Evolutionary conservation across 1,139 yeast species (phyloP).

Genomic region (Hyphopichia khmerensis): DNA sequence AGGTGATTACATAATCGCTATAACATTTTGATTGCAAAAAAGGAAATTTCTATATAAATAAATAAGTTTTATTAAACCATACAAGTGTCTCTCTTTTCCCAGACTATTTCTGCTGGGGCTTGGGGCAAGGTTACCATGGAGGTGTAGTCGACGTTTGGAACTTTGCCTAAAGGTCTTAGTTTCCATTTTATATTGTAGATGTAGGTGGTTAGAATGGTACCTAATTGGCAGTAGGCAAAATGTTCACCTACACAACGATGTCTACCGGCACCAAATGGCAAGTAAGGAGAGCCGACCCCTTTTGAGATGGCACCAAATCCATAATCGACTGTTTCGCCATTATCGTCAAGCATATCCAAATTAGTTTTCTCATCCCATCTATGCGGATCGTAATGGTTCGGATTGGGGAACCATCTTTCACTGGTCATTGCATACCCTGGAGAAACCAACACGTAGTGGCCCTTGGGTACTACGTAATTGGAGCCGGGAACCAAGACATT

Average conservation of each 20-base stretch:
- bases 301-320: slow-evolving; percentile 95
- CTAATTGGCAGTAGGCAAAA: slow-evolving; percentile 93
- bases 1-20: too few species aligned
- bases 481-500: slow-evolving; percentile 81
- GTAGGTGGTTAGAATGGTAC: slow-evolving; percentile 75
- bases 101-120: slow-evolving; percentile 73
- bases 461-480: slow-evolving; percentile 78
- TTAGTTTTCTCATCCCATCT: slow-evolving; percentile 73
- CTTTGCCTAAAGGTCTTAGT: slow-evolving; percentile 50
- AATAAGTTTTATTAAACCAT: neutral
- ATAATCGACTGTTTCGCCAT: slow-evolving; percentile 76
- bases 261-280: slow-evolving; percentile 99
- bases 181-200: slow-evolving; percentile 80
- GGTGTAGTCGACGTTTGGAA: slow-evolving; percentile 82
- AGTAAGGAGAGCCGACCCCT: slow-evolving; percentile 92
- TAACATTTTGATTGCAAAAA: slow-evolving; percentile 1
- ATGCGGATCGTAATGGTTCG: slow-evolving; percentile 71
- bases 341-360: slow-evolving; percentile 29
- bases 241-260: slow-evolving; percentile 99
- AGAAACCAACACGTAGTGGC: slow-evolving; percentile 85
- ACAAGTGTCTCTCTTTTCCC: slow-evolving; percentile 61
- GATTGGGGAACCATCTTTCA: slow-evolving; percentile 75
- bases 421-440: slow-evolving; percentile 89
- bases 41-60: neutral
- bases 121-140: slow-evolving; percentile 93